phyloP scores from a whole-genome alignment of 352 stramenopile species.

The Phytophthora vignae region DNA sequence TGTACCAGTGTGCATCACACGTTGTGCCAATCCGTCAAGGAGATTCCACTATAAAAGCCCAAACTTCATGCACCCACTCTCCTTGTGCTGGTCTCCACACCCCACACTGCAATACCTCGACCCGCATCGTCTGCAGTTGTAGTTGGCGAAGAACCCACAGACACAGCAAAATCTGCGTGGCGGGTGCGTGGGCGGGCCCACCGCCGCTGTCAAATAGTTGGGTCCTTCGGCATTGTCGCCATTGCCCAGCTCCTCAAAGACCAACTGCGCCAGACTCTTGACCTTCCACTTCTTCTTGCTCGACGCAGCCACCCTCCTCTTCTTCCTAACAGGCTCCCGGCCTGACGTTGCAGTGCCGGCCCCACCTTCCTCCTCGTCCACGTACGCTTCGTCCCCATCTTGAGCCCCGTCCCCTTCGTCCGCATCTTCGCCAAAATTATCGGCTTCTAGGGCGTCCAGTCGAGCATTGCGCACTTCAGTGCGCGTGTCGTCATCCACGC shows the following conservation, averaged over 20 bases:
- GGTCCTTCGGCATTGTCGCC: constrained; percentile 34
- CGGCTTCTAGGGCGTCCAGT: constrained; percentile 88
- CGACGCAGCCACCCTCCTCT: constrained; percentile 29
- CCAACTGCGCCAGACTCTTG: constrained; percentile 88
- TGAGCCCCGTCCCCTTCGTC: constrained; percentile 56
- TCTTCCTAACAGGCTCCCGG: constrained; percentile 44
- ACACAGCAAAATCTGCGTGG: constrained; percentile 86
- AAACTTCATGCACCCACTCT: constrained; percentile 93
- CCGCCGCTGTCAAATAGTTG: constrained; percentile 82
- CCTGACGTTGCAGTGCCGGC: constrained; percentile 11
- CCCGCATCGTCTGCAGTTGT: constrained; percentile 72
- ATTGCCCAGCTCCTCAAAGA: constrained; percentile 82
- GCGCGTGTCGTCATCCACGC: constrained; percentile 86
- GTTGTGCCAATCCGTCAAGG: not conserved
- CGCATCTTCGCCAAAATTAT: constrained; percentile 86
- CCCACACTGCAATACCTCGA: constrained; percentile 78
- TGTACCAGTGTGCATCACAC: not conserved
- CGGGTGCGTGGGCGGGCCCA: constrained; percentile 61
- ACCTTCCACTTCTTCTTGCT: constrained; percentile 76
- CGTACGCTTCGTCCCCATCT: constrained; percentile 62
- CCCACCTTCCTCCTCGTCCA: constrained; percentile 65
- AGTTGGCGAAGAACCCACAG: constrained; percentile 84
- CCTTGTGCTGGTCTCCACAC: constrained; percentile 90
- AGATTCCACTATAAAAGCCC: constrained; percentile 46
- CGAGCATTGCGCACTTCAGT: constrained; percentile 85